Percentiles rank a stretch among this genome's conserved stretches.
These are phyloP conservation scores for Allomyces javanicus DNA, from an alignment of 192 early-diverging fungal species.

Conservation along the genomic window DNA sequence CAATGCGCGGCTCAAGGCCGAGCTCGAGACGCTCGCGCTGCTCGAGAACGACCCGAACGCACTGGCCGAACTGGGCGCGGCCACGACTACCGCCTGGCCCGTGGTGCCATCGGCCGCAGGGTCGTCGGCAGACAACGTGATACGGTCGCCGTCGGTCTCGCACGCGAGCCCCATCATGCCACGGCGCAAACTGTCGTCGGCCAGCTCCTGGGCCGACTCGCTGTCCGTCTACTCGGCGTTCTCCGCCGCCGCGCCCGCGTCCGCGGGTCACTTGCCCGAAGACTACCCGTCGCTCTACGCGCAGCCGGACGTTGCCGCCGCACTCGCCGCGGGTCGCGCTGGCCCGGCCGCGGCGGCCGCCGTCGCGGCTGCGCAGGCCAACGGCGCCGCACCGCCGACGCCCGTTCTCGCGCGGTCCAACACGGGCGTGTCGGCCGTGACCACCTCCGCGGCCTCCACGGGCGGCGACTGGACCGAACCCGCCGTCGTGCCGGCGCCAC, in stretches of 20 bases:
- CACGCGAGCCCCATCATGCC: too few species aligned
- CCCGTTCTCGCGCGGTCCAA: too few species aligned
- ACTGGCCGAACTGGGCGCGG: too few species aligned
- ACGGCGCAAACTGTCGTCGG: neutral
- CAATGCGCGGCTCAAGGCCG: neutral
- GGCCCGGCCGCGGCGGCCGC: neutral
- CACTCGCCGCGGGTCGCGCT: neutral
- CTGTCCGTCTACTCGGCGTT: neutral
- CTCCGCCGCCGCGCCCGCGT: neutral
- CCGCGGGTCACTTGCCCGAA: neutral
- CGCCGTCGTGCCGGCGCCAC: neutral
- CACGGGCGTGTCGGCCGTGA: too few species aligned
- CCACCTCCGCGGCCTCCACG: neutral
- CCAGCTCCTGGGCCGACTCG: neutral
- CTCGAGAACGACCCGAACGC: neutral
- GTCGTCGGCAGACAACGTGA: too few species aligned
- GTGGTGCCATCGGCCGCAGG: too few species aligned
- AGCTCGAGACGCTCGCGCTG: neutral
- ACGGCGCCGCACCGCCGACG: too few species aligned
- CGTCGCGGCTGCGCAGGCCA: neutral
- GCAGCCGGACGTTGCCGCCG: neutral
- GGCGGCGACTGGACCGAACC: neutral
- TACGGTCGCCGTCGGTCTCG: too few species aligned
- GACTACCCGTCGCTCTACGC: neutral
- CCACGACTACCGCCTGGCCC: too few species aligned